phyloP scores from a whole-genome alignment of 257 asterid species.

The Rhazya stricta region DNA sequence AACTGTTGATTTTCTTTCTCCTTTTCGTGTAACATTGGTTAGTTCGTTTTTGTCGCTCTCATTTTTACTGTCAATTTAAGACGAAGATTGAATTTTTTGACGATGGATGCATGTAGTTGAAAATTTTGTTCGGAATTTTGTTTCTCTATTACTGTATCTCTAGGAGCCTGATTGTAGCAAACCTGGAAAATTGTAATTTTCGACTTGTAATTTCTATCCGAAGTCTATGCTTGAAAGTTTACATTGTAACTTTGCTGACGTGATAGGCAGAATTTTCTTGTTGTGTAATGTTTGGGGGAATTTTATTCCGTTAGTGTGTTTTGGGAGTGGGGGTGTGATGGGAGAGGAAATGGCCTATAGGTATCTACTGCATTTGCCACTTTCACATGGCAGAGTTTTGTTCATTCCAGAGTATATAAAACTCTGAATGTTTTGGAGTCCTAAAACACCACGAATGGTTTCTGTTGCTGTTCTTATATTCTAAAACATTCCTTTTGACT shows the following conservation, averaged over 20 bases:
- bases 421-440: neutral
- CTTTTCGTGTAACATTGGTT: neutral
- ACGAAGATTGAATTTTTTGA: neutral
- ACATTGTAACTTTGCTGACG: neutral
- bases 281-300: neutral
- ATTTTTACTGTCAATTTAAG: neutral
- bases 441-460: neutral
- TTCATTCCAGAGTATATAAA: neutral
- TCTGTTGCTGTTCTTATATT: neutral
- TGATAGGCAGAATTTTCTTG: no score
- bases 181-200: neutral
- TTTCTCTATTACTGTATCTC: neutral
- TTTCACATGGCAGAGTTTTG: neutral
- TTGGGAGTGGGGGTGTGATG: neutral
- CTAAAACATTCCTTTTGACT: neutral
- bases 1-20: neutral
- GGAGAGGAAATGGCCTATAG: neutral
- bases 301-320: neutral
- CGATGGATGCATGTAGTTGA: slow-evolving; percentile 9
- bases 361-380: neutral
- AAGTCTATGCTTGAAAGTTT: neutral
- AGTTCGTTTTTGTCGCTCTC: neutral
- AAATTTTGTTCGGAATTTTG: neutral
- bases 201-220: no score
- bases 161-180: neutral